Evolutionary conservation across 2,329 filamentous ascomycete genomes (phyloP), one percentile per base, ranked within the genome.

Genomic region (Aspergillus clavatus): DNA sequence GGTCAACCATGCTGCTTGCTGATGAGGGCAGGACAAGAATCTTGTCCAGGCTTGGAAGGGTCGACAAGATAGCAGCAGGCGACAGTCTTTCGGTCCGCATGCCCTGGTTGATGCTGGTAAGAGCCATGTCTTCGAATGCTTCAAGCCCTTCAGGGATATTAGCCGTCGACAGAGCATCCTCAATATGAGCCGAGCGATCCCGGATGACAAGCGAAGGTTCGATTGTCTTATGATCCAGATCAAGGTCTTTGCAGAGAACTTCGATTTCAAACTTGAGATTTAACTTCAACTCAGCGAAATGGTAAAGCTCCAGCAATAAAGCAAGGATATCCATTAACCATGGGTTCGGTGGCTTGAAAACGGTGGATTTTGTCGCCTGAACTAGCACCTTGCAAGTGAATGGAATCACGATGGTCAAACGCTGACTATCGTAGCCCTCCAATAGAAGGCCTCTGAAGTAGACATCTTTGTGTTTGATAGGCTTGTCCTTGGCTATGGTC

Each of bases 251-350:
- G 74, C 90, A 98, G 19, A 98, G 78, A 21, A 98, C 90, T 68
- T 98, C 93, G 46, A 98, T 97, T 67, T 98, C 93, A 58, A 98
- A 98, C 60, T 97, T 98, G 41, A 95, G 83, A 56, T 97, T 97
- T 28, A 98, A 79, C 66, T 97, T 97, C 45, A 98, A 74, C 57
- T 96, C 91, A 11, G 88, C 89, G 59, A 87, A 86, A 60, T 95
- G 86, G 61, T 98, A 98, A 3, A 98, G 77, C 62, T 98, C 94
- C 58, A 95, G 87, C 27, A 98, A 77, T 6, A 97, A 75, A 52
- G 87, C 81, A 44, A 98, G 82, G 43, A 98, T 93, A 59, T 98
- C 93, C 87, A 96, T 95, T 36, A 96, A 69, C 93, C 93, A 98
- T 1, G 93, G 93, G 58, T 98, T 98, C 1, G 93, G 93, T 8